Percentiles rank a stretch among this genome's conserved stretches.
Conservation (phyloP, 768 basidiomycete species). For the Artomyces pyxidatus region DNA sequence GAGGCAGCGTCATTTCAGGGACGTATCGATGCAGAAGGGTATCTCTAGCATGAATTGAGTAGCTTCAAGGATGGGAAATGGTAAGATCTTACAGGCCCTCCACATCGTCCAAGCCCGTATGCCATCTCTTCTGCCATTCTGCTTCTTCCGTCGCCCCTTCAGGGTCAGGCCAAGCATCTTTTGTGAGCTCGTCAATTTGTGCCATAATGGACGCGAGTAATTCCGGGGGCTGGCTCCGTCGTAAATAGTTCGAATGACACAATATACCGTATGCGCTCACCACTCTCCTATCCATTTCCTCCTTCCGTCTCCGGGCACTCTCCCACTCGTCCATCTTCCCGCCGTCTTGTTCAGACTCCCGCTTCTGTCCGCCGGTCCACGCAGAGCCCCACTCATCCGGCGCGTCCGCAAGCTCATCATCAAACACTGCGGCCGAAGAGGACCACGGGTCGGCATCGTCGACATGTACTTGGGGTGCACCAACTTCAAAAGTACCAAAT, state of each 20-base stretch:
- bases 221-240: conserved; percentile 50
- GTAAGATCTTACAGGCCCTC: conserved; percentile 49
- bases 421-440: conserved; percentile 18
- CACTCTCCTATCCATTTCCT: conserved; percentile 51
- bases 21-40: conserved; percentile 35
- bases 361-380: conserved; percentile 16
- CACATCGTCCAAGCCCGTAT: conserved; percentile 39
- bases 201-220: conserved; percentile 47
- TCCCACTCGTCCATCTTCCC: conserved; percentile 68
- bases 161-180: conserved; percentile 43
- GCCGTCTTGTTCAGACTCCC: conserved; percentile 20
- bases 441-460: conserved; percentile 30
- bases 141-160: conserved; percentile 14
- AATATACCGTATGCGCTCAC: too few relatives aligned
- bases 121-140: conserved; percentile 27
- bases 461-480: conserved; percentile 20
- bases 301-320: conserved; percentile 46
- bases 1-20: conserved; percentile 44
- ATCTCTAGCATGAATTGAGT: conserved; percentile 25
- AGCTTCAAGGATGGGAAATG: not conserved
- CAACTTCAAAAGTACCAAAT: conserved; percentile 55
- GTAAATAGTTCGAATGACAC: not conserved
- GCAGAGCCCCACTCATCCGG: conserved; percentile 24
- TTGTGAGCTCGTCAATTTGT: conserved; percentile 43
- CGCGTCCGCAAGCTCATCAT: conserved; percentile 10